Percentiles rank a stretch among this genome's conserved stretches.
phyloP scores from a whole-genome alignment of 352 stramenopile genomes.

The Peronospora destructor region DNA sequence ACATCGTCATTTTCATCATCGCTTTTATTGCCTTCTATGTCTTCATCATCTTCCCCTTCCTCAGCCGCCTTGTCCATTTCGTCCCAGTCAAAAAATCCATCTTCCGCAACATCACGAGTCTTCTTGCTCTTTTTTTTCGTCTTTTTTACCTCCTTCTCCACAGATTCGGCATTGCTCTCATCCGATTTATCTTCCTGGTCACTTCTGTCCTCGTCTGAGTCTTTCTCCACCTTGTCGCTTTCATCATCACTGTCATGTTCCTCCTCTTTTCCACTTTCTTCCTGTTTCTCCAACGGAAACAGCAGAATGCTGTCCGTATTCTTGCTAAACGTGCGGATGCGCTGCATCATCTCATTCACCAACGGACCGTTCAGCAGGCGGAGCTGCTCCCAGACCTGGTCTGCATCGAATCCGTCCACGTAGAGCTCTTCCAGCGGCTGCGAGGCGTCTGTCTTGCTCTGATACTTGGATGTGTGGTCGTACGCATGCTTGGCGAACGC shows the following conservation, averaged over 20 bases:
- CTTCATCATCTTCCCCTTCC: constrained; percentile 53
- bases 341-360: constrained; percentile 58
- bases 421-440: constrained; percentile 70
- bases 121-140: constrained; percentile 49
- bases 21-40: constrained; percentile 29
- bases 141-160: constrained; percentile 31
- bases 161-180: constrained; percentile 12
- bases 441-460: constrained; percentile 32
- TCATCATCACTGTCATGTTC: constrained; percentile 24
- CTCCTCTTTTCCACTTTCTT: constrained; percentile 28
- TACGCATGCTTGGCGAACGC: constrained; percentile 77
- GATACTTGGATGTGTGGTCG: constrained; percentile 60
- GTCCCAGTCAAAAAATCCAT: constrained; percentile 84
- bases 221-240: constrained; percentile 18
- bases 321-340: constrained; percentile 64
- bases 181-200: constrained; percentile 26
- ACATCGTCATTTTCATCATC: constrained; percentile 32
- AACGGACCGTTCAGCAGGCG: constrained; percentile 72
- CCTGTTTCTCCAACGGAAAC: constrained; percentile 45
- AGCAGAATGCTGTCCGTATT: constrained; percentile 46
- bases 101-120: constrained; percentile 57
- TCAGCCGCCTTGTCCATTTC: constrained; percentile 83
- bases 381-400: constrained; percentile 86
- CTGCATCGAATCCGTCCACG: constrained; percentile 73
- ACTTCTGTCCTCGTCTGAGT: constrained; percentile 3